Base-by-base conservation (phyloP, 495 filamentous ascomycete species). In the Daldinia loculata region DNA sequence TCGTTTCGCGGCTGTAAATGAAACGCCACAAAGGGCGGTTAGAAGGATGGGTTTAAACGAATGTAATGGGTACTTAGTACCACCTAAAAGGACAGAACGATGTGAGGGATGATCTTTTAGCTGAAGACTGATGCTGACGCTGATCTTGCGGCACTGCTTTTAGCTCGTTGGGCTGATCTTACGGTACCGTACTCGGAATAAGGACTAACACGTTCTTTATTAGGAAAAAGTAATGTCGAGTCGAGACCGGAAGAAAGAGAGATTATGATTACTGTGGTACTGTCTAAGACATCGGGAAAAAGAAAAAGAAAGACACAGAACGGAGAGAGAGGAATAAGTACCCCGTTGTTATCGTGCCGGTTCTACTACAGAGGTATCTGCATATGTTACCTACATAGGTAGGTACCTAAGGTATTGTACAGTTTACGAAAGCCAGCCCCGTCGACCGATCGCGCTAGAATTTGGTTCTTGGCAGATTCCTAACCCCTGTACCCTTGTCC, bases 51-150 rank as follows among this genome's bases (percentile, higher is more conserved):
- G 48, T 34, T 48, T 55, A 79, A 89, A 89, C 84, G 88, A 90
- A 79, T 78, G 88, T 77, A 89, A 87, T 80, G 72, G 85, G 87
- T 80, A 89, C 78, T 41, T 78, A 88, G 83, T 86, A 85, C 85
- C 85, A 48, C 43, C 70, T 62, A 50, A 56, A 60, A 62, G 61
- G 69, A 61, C 55, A 53, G 36, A 24, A 48, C 17, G 8, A 58
- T 45, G 62, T 50, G 41, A 69, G 56, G 56, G 53, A 45, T 32
- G 48, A 56, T 61, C 45, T 65, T 38, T 56, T 56, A 63, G 52
- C 55, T 58, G 53, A 61, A 43, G 30, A 52, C 24, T 62, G 62
- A 58, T 62, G 64, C 70, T 69, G 61, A 61, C 43, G 66, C 41
- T 69, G 66, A 66, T 73, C 61, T 73, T 73, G 66, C 48, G 32